Conservation (phyloP, 1,284 basidiomycete genomes). For the Heliocybe sulcata region DNA sequence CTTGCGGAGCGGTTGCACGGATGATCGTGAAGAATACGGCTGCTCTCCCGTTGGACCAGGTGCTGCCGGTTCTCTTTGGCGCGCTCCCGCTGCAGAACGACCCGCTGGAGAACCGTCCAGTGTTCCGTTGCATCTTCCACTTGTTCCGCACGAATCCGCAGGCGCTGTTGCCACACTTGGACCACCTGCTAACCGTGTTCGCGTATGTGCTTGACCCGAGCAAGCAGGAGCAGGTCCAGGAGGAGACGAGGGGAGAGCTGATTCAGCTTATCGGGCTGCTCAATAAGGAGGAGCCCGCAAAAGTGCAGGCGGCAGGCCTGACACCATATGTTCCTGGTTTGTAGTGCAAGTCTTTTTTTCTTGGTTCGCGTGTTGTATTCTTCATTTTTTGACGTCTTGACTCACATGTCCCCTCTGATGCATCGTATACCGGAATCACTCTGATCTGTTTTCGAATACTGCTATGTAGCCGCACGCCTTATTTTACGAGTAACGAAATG, state of each 20-base stretch:
- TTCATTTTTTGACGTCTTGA: neutral
- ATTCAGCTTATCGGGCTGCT: slow-evolving; percentile 73
- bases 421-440: neutral
- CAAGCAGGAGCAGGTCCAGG: slow-evolving; percentile 66
- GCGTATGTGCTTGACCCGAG: slow-evolving; percentile 78
- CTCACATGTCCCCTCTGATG: neutral
- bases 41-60: slow-evolving; percentile 87
- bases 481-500: neutral
- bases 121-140: slow-evolving; percentile 87
- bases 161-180: slow-evolving; percentile 72
- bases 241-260: slow-evolving; percentile 71
- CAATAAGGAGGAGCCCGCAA: slow-evolving; percentile 65
- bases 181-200: slow-evolving; percentile 80
- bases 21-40: slow-evolving; percentile 80
- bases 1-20: slow-evolving; percentile 86
- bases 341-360: slow-evolving; percentile 12
- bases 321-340: slow-evolving; percentile 38
- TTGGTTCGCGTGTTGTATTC: slow-evolving; percentile 9
- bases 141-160: slow-evolving; percentile 76
- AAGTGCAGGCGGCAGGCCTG: slow-evolving; percentile 73
- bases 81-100: slow-evolving; percentile 88
- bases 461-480: neutral
- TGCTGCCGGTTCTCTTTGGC: slow-evolving; percentile 78
- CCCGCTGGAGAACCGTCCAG: slow-evolving; percentile 82
- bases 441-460: neutral